Evolutionary conservation across 2,329 filamentous ascomycete species (phyloP).

Genomic region (Fusarium camptoceras): DNA sequence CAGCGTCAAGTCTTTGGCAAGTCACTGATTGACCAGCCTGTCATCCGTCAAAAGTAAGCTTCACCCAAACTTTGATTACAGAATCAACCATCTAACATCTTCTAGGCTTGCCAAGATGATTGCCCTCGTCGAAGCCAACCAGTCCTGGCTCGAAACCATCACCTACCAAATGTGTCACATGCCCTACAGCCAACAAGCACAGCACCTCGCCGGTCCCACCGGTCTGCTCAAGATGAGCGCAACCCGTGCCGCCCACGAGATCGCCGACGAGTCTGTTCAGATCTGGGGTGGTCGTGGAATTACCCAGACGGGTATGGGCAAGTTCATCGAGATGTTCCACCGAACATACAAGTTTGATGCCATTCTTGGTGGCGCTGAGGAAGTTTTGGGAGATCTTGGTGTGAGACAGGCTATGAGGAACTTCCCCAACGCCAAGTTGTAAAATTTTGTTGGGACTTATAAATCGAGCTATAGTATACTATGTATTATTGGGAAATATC

Average conservation of each 20-base stretch:
- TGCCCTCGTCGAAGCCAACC: conserved; percentile 81
- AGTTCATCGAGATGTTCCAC: conserved; percentile 85
- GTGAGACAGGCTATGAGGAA: conserved; percentile 85
- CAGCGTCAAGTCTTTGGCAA: conserved; percentile 88
- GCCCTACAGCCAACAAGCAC: conserved; percentile 80
- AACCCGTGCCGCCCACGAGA: conserved; percentile 82
- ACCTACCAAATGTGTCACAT: conserved; percentile 91
- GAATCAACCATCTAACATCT: neutral
- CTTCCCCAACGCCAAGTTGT: conserved; percentile 88
- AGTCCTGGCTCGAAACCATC: conserved; percentile 86
- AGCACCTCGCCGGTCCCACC: conserved; percentile 82
- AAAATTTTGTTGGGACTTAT: conserved; percentile 42
- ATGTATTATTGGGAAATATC: conserved; percentile 5
- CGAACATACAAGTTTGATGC: conserved; percentile 85
- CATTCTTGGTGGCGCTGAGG: conserved; percentile 83
- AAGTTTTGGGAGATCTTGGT: conserved; percentile 83
- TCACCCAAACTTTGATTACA: neutral
- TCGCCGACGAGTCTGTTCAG: conserved; percentile 85
- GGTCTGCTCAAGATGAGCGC: conserved; percentile 83
- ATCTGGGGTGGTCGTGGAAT: conserved; percentile 87
- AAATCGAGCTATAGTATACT: neutral
- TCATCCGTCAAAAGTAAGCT: conserved; percentile 80
- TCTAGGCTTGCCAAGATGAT: conserved; percentile 85
- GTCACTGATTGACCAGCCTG: conserved; percentile 83
- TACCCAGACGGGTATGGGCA: conserved; percentile 86